A percentile compares a stretch with the other conserved stretches of the same genome.
These are phyloP conservation scores for Saccharomyces pastorianus DNA, from an alignment of 1,139 yeast genomes.

Conservation along the genomic window DNA sequence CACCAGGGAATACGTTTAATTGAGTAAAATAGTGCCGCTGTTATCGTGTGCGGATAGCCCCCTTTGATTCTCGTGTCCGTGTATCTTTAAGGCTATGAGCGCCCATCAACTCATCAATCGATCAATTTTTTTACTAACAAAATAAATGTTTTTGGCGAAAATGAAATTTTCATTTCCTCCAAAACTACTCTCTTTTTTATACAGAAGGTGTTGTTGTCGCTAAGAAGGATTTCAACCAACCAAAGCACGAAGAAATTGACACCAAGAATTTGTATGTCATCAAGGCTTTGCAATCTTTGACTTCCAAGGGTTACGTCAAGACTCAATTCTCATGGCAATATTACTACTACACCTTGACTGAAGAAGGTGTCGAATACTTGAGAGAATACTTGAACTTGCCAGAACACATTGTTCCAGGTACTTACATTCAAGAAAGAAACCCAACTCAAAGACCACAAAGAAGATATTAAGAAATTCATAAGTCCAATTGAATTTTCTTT, in stretches of 20 bases:
- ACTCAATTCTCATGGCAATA: conserved; percentile 99
- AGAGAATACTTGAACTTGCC: conserved; percentile 98
- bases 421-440: conserved; percentile 92
- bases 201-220: conserved; percentile 98
- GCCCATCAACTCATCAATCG: too few species aligned
- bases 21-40: too few species aligned
- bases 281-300: conserved; percentile 98
- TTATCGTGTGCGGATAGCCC: too few species aligned
- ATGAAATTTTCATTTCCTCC: too few species aligned
- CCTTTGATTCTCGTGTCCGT: too few species aligned
- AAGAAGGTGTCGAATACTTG: conserved; percentile 97
- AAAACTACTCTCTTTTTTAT: conserved; percentile 1
- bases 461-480: conserved; percentile 31
- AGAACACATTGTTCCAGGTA: conserved; percentile 95
- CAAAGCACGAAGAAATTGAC: conserved; percentile 96
- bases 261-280: conserved; percentile 96
- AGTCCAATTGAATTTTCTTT: conserved; percentile 4
- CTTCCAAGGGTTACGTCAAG: conserved; percentile 98
- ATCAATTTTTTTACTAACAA: background rate
- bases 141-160: too few species aligned
- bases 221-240: conserved; percentile 96
- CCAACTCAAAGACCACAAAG: conserved; percentile 64
- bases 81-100: too few species aligned
- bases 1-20: too few species aligned
- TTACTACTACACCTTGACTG: conserved; percentile 99